phyloP scores from a whole-genome alignment of 257 asterid species.

The Solanum gandarillasii region DNA sequence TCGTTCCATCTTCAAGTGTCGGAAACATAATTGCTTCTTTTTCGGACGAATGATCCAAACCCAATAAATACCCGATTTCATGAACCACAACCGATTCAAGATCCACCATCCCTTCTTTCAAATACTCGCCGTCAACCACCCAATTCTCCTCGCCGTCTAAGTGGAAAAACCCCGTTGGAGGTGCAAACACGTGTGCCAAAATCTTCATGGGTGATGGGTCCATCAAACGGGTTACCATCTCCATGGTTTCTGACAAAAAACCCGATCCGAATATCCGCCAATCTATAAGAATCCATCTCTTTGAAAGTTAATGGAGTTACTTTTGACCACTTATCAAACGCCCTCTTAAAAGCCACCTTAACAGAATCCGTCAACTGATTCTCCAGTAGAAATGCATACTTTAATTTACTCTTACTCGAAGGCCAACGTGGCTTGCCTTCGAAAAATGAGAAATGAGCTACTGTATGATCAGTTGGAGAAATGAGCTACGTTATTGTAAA shows the following conservation, averaged over 20 bases:
- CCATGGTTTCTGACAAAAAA: constrained; percentile 61
- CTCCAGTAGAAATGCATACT: constrained; percentile 49
- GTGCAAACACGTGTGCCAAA: constrained; percentile 73
- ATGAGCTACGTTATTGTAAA: too few relatives aligned
- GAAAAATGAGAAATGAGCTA: constrained; percentile 47
- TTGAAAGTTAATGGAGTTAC: constrained; percentile 51
- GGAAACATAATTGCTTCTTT: constrained; percentile 72
- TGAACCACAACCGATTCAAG: constrained; percentile 85
- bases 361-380: constrained; percentile 26
- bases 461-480: too few relatives aligned
- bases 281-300: constrained; percentile 21
- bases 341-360: constrained; percentile 28
- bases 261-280: constrained; percentile 50
- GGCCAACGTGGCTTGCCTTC: constrained; percentile 67
- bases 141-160: constrained; percentile 71
- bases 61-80: constrained; percentile 79
- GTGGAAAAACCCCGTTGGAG: constrained; percentile 54
- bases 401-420: constrained; percentile 15
- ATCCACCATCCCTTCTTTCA: constrained; percentile 31
- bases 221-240: constrained; percentile 80
- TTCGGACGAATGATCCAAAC: constrained; percentile 76
- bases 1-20: constrained; percentile 29
- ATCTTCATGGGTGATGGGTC: constrained; percentile 58
- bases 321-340: constrained; percentile 75
- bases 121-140: constrained; percentile 49